These are phyloP conservation scores for Cardiospermum halicacabum DNA, from an alignment of 345 rosid genomes.

Conservation along the genomic window DNA sequence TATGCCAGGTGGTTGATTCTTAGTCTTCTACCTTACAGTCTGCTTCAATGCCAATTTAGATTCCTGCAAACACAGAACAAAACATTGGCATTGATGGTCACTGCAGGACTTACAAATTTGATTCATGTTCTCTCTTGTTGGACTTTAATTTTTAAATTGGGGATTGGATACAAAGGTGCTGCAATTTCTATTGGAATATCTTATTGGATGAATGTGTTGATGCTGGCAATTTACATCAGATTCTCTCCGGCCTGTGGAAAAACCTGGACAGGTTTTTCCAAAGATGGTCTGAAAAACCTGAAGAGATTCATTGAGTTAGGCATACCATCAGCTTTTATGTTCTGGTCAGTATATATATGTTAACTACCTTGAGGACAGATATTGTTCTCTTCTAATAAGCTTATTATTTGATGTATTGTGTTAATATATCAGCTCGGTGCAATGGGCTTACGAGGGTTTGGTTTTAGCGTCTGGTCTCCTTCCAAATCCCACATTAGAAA, in stretches of 20 bases:
- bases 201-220: slow-evolving; percentile 33
- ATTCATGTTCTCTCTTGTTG: slow-evolving; percentile 29
- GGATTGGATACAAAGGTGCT: slow-evolving; percentile 29
- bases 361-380: too few relatives aligned
- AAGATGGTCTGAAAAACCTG: slow-evolving; percentile 19
- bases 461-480: slow-evolving; percentile 31
- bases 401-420: too few relatives aligned
- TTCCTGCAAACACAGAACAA: slow-evolving; percentile 29
- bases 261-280: slow-evolving; percentile 36
- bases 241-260: slow-evolving; percentile 22
- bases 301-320: slow-evolving; percentile 23
- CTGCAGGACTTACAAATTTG: slow-evolving; percentile 21
- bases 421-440: slow-evolving; percentile 26
- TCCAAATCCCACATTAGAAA: slow-evolving; percentile 35
- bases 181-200: slow-evolving; percentile 27
- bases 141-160: slow-evolving; percentile 20
- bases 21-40: slow-evolving; percentile 26
- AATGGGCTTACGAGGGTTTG: slow-evolving; percentile 30
- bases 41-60: slow-evolving; percentile 32
- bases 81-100: slow-evolving; percentile 17
- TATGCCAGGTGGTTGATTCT: slow-evolving; percentile 31
- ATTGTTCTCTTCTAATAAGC: too few relatives aligned
- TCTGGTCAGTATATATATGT: slow-evolving; percentile 26
- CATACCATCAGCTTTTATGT: slow-evolving; percentile 34
- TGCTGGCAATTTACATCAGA: slow-evolving; percentile 27